Base-by-base conservation (phyloP, 139 green algal genomes). In the Edaphochlamys debaryana region DNA sequence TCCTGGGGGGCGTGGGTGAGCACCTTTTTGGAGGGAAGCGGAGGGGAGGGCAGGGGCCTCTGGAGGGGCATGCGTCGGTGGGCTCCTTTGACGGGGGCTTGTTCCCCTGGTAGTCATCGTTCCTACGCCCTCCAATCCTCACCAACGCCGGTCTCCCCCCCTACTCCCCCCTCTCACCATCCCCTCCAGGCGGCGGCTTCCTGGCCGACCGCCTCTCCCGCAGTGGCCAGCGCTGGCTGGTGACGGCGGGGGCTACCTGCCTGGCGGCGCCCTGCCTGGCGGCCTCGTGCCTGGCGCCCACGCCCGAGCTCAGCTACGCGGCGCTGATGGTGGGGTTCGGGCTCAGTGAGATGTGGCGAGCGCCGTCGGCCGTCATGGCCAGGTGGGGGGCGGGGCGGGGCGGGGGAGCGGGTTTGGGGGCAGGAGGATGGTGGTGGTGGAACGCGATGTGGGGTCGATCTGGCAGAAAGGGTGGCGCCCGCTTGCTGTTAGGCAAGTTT, bases 321-420 rank as follows among this genome's bases (percentile, higher is more conserved):
- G 91, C 91, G 30, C 89, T 98, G 74, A 70, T 98, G 38, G 82
- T 94, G 32, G 94, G 94, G 48, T 97, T 96, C 84, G 92, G 90
- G 4, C 86, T 97, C 48, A 94, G 86, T 68, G 95, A 98, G 88
- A 90, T 90, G 27, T 98, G 95, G 95, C 89, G 95, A 1, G 94
- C 95, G 4, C 94, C 95, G 13, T 89, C 92, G 4, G 95, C 95
- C 0, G 90, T 98, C 80, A 95, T 97, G 86, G 87, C 87, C 20
- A 89, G 82, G 87, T 91, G 77, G n/a, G 85, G 2, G 15, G 0
- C 17, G 15, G 19, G 19, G 64, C 19, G n/a, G 42, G 42, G 30
- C 1, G 30, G 9, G 7, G 42, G 42, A 30, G 69, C 34, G 11
- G 36, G 0, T n/a, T 17, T 70, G 69, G 19, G 15, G 69, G 69